phyloP scores from a whole-genome alignment of 768 basidiomycete species.

The Pleurotus tuber-regium region DNA sequence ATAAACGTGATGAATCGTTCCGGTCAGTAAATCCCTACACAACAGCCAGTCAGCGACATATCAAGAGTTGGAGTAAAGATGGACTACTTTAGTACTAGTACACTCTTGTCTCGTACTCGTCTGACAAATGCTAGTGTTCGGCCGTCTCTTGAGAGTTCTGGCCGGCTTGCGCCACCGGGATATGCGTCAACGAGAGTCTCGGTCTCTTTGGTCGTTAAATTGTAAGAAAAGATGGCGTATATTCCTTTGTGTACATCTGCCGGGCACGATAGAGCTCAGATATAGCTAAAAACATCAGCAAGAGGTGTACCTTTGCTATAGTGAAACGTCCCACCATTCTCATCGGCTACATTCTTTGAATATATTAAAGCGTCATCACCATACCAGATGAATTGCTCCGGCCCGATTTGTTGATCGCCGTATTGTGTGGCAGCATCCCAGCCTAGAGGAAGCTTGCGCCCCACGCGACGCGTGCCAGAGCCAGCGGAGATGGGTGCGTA shows the following conservation, averaged over 20 bases:
- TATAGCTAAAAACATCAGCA: not conserved
- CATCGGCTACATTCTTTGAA: conserved; percentile 61
- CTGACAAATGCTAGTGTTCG: conserved; percentile 74
- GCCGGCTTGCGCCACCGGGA: conserved; percentile 74
- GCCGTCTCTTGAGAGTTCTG: conserved; percentile 66
- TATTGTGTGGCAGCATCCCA: conserved; percentile 57
- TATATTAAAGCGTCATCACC: conserved; percentile 59
- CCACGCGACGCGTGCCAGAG: conserved; percentile 52
- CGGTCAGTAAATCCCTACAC: conserved; percentile 61
- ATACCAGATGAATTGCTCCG: conserved; percentile 67
- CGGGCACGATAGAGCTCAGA: not conserved
- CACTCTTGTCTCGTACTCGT: conserved; percentile 70
- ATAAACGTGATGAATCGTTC: conserved; percentile 64
- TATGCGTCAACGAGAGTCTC: conserved; percentile 50
- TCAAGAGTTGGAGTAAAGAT: not conserved
- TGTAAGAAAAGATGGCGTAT: conserved; percentile 67
- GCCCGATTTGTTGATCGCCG: conserved; percentile 68
- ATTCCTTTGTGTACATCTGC: conserved; percentile 70
- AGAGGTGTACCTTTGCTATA: conserved; percentile 61
- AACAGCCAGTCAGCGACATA: not conserved
- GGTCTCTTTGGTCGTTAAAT: conserved; percentile 54
- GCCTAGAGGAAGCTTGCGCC: conserved; percentile 55
- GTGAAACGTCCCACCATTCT: conserved; percentile 33
- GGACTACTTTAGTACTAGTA: conserved; percentile 64
- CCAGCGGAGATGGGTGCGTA: conserved; percentile 34